Conservation (phyloP, 306 rosid species). For the Cucurbita argyrosperma region DNA sequence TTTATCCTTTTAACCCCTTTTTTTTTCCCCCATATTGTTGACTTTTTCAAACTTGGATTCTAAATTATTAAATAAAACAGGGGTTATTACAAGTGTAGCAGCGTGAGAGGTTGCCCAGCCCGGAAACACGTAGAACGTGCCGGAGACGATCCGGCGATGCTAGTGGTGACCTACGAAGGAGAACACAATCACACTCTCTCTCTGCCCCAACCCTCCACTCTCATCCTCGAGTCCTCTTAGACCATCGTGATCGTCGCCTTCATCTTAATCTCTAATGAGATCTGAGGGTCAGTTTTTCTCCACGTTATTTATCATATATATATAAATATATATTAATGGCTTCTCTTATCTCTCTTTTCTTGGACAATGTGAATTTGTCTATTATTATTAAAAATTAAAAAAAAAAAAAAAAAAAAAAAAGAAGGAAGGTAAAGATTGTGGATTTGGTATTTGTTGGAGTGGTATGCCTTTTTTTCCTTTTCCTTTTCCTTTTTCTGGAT, state of each 20-base stretch:
- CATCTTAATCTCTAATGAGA: conserved; percentile 38
- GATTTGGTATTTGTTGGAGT: conserved; percentile 43
- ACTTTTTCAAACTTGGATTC: neutral
- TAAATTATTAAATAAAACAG: conserved; percentile 15
- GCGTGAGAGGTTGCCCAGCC: conserved; percentile 94
- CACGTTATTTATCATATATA: conserved; percentile 24
- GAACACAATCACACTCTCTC: conserved; percentile 77
- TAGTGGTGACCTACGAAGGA: conserved; percentile 84
- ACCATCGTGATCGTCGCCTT: neutral
- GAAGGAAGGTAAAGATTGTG: conserved; percentile 23
- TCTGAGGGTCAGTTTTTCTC: conserved; percentile 26
- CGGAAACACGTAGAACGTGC: conserved; percentile 93
- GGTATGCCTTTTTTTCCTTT: conserved; percentile 20
- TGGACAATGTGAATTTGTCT: conserved; percentile 19
- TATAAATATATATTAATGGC: conserved; percentile 14
- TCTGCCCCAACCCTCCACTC: conserved; percentile 50
- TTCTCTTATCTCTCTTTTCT: conserved; percentile 16
- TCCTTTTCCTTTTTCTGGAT: conserved; percentile 17
- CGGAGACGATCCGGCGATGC: conserved; percentile 69
- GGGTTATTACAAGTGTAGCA: conserved; percentile 96
- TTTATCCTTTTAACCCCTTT: neutral
- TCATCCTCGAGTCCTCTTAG: conserved; percentile 73
- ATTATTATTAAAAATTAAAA: neutral
- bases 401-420: neutral
- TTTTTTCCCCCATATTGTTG: neutral